A percentile compares a stretch with the other conserved stretches of the same genome.
Conservation (phyloP, 1,284 basidiomycete species). For the Sporisorium scitamineum region DNA sequence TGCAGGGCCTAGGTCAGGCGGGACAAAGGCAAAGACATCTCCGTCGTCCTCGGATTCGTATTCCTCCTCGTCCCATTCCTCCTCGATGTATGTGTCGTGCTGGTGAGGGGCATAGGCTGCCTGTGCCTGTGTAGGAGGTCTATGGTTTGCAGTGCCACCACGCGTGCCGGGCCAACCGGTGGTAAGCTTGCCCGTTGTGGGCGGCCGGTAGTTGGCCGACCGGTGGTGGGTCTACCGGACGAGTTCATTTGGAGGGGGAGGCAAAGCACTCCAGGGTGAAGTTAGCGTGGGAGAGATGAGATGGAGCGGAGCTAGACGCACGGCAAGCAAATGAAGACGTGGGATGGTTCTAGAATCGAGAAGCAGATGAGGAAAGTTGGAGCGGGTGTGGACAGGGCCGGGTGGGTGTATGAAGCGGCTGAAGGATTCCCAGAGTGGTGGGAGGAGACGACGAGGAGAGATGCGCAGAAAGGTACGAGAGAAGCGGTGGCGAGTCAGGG, state of each 20-base stretch:
- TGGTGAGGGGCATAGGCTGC: constrained; percentile 18
- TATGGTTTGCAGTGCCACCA: constrained; percentile 27
- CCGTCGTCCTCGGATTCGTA: constrained; percentile 64
- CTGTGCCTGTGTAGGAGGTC: constrained; percentile 40
- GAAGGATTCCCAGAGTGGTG: background rate
- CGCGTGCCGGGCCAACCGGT: constrained; percentile 45
- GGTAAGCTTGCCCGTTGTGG: constrained; percentile 39
- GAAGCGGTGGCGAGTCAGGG: background rate
- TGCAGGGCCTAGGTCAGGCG: constrained; percentile 53
- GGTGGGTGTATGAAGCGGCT: background rate
- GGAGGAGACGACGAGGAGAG: background rate
- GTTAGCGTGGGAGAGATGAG: background rate
- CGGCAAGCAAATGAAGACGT: background rate
- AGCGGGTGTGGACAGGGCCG: background rate
- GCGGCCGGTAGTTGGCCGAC: constrained; percentile 39
- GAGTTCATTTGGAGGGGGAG: constrained; percentile 26
- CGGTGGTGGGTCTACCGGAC: constrained; percentile 39
- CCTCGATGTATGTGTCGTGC: constrained; percentile 28
- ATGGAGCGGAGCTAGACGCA: background rate
- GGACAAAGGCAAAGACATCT: constrained; percentile 67
- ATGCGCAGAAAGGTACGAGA: background rate
- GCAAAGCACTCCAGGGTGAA: background rate
- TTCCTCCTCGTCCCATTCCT: constrained; percentile 59
- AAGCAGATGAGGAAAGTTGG: background rate
- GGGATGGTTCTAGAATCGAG: background rate